Percentiles rank a stretch among this genome's conserved stretches.
These are phyloP conservation scores for Baorangia bicolor DNA, from an alignment of 768 basidiomycete species.

Conservation along the genomic window DNA sequence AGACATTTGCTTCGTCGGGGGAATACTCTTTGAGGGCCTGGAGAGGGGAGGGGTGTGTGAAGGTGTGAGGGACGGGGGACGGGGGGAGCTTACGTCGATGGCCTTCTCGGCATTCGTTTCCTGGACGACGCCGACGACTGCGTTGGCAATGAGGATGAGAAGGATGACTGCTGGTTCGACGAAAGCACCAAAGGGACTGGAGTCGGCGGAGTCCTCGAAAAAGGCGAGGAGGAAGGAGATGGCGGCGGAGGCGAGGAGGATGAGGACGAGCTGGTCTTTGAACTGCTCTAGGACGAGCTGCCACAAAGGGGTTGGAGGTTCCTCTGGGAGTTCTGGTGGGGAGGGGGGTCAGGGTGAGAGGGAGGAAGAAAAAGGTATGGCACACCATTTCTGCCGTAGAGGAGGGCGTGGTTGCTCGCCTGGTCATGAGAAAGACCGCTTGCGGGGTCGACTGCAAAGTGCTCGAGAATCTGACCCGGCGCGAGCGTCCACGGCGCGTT, in stretches of 20 bases:
- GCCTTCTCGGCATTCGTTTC: conserved; percentile 96
- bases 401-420: conserved; percentile 67
- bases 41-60: not conserved
- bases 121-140: conserved; percentile 96
- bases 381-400: conserved; percentile 87
- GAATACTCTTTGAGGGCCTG: conserved; percentile 97
- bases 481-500: conserved; percentile 79
- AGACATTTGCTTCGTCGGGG: conserved; percentile 91
- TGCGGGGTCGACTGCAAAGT: conserved; percentile 64
- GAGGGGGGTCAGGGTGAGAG: conserved; percentile 6
- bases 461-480: conserved; percentile 64
- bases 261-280: conserved; percentile 97
- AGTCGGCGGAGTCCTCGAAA: conserved; percentile 72
- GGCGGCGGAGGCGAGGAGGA: conserved; percentile 90
- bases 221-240: conserved; percentile 92
- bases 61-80: not conserved
- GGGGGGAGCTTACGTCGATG: conserved; percentile 75
- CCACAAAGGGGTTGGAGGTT: conserved; percentile 89
- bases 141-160: conserved; percentile 94
- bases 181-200: conserved; percentile 76
- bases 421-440: conserved; percentile 66
- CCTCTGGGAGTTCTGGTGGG: conserved; percentile 82
- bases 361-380: not conserved
- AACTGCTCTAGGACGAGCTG: conserved; percentile 97
- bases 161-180: conserved; percentile 96